Base-by-base conservation (phyloP, 495 filamentous ascomycete genomes). In the Ascodesmis nigricans region DNA sequence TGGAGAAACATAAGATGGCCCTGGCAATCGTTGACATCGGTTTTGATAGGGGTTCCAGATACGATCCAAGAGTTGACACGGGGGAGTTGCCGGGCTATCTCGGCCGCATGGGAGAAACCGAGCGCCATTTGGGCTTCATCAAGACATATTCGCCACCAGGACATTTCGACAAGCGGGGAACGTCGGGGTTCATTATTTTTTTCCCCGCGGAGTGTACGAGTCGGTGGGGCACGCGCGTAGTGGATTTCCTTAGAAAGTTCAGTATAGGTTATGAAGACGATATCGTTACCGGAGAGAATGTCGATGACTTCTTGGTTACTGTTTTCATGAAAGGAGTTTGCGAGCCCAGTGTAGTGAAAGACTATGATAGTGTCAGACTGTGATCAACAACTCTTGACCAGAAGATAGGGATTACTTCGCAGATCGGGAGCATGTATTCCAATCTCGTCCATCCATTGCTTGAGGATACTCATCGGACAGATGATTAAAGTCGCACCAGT, bases 71-170 rank as follows among this genome's bases (percentile, higher is more conserved):
- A 70, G 55, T 87, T 84, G 39, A 76, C 52, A 16, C 84, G 64
- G 34, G 83, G 81, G 40, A 97, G 78, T 14, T 71, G 53, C 17
- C 71, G 62, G 11, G 84, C 82, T 21, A 92, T 66, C 40, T 64
- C 67, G 1, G 87, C 81, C 10, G 84, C 78, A 37, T 76, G 74
- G 49, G 69, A 83, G 5, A 84, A 69, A 31, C 79, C 80, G 40
- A 67, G 80, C 37, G 91, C 84, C 76, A 91, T 91, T 50, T 97
- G 87, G 2, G 82, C 87, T 53, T 93, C 87, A 49, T 97, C 87
- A 2, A 93, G 65, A 40, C 80, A 84, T 1, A 92, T 70, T 19
- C 87, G 66, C 80, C 82, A 92, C 84, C 87, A 97, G 6, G 60
- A 69, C 3, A 91, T 63, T 22, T 73, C 61, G 20, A 78, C 67